Evolutionary conservation across 2,329 filamentous ascomycete species (phyloP).

Genomic region (Zopfia rhizophila): DNA sequence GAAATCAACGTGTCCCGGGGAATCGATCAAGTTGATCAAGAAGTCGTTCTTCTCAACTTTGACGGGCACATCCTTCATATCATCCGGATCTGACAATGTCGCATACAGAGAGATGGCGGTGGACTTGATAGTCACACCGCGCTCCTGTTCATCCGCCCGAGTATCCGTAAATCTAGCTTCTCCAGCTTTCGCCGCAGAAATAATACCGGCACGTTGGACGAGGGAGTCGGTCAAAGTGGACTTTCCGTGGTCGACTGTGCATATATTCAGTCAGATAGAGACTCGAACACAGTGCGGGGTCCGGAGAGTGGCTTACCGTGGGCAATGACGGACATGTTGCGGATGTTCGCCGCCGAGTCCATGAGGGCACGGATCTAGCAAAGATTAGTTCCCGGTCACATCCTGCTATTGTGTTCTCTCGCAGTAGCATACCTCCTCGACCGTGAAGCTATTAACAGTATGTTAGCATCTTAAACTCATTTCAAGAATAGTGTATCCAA

Average conservation of each 20-base stretch:
- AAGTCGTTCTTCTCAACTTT: conserved; percentile 93
- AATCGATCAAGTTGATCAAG: conserved; percentile 99
- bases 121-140: conserved; percentile 99
- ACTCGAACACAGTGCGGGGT: conserved; percentile 27
- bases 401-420: conserved; percentile 18
- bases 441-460: conserved; percentile 82
- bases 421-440: conserved; percentile 77
- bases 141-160: conserved; percentile 96
- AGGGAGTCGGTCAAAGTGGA: conserved; percentile 99
- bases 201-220: conserved; percentile 99
- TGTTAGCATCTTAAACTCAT: conserved; percentile 68
- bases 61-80: conserved; percentile 93
- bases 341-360: conserved; percentile 81
- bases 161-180: conserved; percentile 97
- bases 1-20: conserved; percentile 99
- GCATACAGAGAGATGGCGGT: conserved; percentile 99
- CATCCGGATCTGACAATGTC: conserved; percentile 80
- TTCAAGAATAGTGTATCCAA: no score
- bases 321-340: conserved; percentile 99
- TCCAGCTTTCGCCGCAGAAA: conserved; percentile 97
- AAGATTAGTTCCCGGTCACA: conserved; percentile 36
- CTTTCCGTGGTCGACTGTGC: conserved; percentile 95
- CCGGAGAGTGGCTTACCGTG: conserved; percentile 71
- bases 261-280: no score
- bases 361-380: conserved; percentile 76